These are phyloP conservation scores for Somion occarium DNA, from an alignment of 1,284 basidiomycete species.

Conservation along the genomic window DNA sequence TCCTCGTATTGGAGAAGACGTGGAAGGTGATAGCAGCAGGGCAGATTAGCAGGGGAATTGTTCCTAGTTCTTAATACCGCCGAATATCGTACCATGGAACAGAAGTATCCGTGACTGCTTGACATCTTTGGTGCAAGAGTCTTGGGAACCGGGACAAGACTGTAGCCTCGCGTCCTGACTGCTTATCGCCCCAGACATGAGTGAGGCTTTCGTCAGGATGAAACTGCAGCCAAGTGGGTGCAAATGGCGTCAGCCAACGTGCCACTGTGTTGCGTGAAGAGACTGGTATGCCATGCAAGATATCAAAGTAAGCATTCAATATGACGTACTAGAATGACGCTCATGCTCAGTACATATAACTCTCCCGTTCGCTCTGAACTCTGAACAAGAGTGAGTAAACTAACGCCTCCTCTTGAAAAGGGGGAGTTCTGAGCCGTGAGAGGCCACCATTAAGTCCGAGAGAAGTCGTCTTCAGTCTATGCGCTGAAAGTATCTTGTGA, in stretches of 20 bases:
- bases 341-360: not conserved
- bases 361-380: not conserved
- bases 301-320: not conserved
- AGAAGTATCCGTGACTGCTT: constrained; percentile 1
- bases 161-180: not conserved
- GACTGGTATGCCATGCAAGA: not conserved
- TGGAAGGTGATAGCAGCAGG: not conserved
- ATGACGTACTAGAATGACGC: not conserved
- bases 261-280: not conserved
- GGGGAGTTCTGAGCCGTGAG: not conserved
- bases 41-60: not conserved
- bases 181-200: not conserved
- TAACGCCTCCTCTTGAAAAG: not conserved
- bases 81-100: not conserved
- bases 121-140: too few species aligned
- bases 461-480: not conserved
- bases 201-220: not conserved
- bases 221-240: not conserved
- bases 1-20: not conserved
- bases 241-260: not conserved
- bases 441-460: not conserved
- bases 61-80: not conserved
- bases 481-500: not conserved
- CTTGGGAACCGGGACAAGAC: not conserved
- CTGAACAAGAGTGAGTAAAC: not conserved